Evolutionary conservation across 805 yeast genomes (phyloP), one percentile per base, ranked within the genome.

Genomic region (Starmera amethionina): DNA sequence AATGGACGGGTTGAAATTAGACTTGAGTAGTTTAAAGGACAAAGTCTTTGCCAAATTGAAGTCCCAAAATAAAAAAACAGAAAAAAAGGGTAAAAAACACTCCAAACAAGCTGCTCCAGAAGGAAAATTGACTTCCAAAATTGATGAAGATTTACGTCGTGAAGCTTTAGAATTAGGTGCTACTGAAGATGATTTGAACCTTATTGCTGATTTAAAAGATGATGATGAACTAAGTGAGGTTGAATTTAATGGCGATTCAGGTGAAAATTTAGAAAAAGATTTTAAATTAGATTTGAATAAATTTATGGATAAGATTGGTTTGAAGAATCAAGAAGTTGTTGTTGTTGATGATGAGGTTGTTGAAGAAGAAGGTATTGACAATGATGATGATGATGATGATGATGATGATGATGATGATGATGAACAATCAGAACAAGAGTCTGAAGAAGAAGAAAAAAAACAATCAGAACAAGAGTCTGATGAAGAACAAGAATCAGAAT

Each of bases 121-220:
- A 45, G 30, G 34, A 31, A 16, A 32, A 37, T 41, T 43, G 44
- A 19, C 43, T 22, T 46, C 44, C 8, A 38, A 41, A 42, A 30
- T 40, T 27, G 45, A 37, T 32, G 60, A 56, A 8, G 52, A 45
- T 2, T 58, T 85, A 37, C 77, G 82, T 49, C 75, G 78, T 44
- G 94, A 82, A 63, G 94, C 95, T 3, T 57, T 79, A 12, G 79
- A 79, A 18, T 63, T 89, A 27, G 96, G 97, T 30, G 97, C 96
- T 16, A 72, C 86, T 13, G 93, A 84, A 49, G 89, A 79, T 18
- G 97, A 88, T 58, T 56, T 89, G 36, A 71, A 73, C 35, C 60
- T 88, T 38, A 49, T 89, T 11, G 69, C 71, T 30, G 82, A 70
- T 13, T 49, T 82, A 4, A 62, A 65, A 11, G 75, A 72, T 19